Percentiles rank a stretch among this genome's conserved stretches.
phyloP scores from a whole-genome alignment of 1,139 yeast genomes.

The Yarrowia galli region DNA sequence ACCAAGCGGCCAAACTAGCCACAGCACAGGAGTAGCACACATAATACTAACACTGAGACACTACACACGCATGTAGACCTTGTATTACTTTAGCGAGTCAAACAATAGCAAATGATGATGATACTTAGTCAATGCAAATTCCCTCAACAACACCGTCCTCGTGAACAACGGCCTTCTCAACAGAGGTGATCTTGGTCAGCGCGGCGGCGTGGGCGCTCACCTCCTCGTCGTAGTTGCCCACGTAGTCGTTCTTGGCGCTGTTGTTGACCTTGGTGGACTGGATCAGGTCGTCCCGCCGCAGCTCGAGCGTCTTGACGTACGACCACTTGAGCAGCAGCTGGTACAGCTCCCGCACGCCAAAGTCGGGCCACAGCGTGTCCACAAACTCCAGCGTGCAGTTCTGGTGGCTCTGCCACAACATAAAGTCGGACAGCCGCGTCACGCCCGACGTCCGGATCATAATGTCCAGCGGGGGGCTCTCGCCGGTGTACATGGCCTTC shows the following conservation, averaged over 20 bases:
- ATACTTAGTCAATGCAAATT: slow-evolving; percentile 17
- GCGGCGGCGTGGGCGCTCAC: slow-evolving; percentile 6
- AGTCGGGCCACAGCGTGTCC: slow-evolving; percentile 90
- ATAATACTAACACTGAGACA: slow-evolving; percentile 10
- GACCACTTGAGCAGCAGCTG: slow-evolving; percentile 66
- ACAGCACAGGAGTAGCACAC: not conserved
- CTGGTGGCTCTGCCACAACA: slow-evolving; percentile 68
- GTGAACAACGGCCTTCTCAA: slow-evolving; percentile 19
- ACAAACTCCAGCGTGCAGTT: slow-evolving; percentile 76
- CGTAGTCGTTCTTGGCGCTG: slow-evolving; percentile 10
- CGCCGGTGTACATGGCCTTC: slow-evolving; percentile 66
- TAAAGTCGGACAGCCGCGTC: slow-evolving; percentile 82
- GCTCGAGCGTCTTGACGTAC: slow-evolving; percentile 44
- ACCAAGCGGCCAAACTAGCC: slow-evolving; percentile 47
- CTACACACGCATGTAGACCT: not conserved
- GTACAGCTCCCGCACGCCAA: slow-evolving; percentile 61
- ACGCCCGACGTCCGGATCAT: slow-evolving; percentile 90
- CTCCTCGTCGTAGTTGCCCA: slow-evolving; percentile 21
- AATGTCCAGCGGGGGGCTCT: slow-evolving; percentile 80
- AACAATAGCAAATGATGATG: not conserved
- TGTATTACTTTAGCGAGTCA: not conserved
- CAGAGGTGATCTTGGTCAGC: slow-evolving; percentile 13
- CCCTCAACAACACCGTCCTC: not conserved
- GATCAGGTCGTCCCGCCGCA: slow-evolving; percentile 37
- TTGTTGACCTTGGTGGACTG: slow-evolving; percentile 31